Percentiles rank a stretch among this genome's conserved stretches.
Conservation (phyloP, 805 yeast genomes). For the Vanderwaltozyma tropicalis region DNA sequence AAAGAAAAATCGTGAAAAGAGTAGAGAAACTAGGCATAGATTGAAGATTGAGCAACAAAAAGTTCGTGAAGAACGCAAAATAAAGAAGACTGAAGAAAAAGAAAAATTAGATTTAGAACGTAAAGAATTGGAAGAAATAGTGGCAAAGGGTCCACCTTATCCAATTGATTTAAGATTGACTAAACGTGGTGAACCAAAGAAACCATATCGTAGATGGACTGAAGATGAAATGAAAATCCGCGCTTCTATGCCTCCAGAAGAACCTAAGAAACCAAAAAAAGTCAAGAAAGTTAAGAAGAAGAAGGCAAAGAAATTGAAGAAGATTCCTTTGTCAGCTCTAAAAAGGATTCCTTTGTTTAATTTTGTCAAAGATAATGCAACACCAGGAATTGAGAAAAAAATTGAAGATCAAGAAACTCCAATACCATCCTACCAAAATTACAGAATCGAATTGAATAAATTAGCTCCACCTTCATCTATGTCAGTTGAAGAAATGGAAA, state of each 20-base stretch:
- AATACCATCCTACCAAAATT: neutral
- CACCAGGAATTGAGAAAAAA: neutral
- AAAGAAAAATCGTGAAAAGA: conserved; percentile 14
- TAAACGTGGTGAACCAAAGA: conserved; percentile 26
- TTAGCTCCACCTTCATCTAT: conserved; percentile 2
- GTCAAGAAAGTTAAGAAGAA: conserved; percentile 12
- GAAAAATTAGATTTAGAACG: conserved; percentile 16
- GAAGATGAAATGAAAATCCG: conserved; percentile 24
- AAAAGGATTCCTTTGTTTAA: conserved; percentile 22
- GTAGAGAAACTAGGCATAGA: conserved; percentile 9
- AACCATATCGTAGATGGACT: conserved; percentile 27
- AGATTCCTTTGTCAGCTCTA: conserved; percentile 17
- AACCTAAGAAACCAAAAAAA: conserved; percentile 12
- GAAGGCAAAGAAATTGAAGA: conserved; percentile 14
- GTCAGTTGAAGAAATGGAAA: conserved; percentile 16
- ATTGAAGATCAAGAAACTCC: neutral
- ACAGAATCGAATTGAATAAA: conserved; percentile 1
- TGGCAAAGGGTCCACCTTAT: conserved; percentile 27
- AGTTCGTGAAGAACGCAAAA: conserved; percentile 12
- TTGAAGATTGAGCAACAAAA: conserved; percentile 9
- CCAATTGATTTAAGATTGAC: conserved; percentile 24
- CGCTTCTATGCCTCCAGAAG: conserved; percentile 12
- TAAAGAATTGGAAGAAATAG: conserved; percentile 23
- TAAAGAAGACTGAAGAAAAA: conserved; percentile 14
- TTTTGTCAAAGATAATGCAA: conserved; percentile 6